These are phyloP conservation scores for Dictyostelium capitatum DNA, from an alignment of 78 protist species.

Conservation along the genomic window DNA sequence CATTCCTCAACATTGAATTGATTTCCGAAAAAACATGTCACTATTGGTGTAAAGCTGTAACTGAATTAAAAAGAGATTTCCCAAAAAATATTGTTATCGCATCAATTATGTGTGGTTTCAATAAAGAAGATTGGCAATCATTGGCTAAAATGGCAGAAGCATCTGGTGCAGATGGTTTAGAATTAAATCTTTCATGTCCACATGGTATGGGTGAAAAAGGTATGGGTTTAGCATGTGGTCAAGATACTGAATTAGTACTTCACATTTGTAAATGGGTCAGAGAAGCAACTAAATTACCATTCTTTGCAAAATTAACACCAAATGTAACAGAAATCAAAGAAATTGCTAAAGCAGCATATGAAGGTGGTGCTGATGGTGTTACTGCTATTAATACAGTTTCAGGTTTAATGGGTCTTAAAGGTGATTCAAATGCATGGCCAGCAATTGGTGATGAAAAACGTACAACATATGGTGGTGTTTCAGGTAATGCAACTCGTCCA, in stretches of 20 bases:
- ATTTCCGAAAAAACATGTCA: slow-evolving; percentile 95
- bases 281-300: slow-evolving; percentile 89
- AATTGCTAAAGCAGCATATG: slow-evolving; percentile 94
- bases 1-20: slow-evolving; percentile 97
- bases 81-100: slow-evolving; percentile 92
- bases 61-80: slow-evolving; percentile 93
- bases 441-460: slow-evolving; percentile 91
- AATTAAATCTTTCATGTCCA: slow-evolving; percentile 98
- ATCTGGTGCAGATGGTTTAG: slow-evolving; percentile 94
- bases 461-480: slow-evolving; percentile 97
- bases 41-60: slow-evolving; percentile 96
- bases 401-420: slow-evolving; percentile 91
- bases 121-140: slow-evolving; percentile 94
- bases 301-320: slow-evolving; percentile 98
- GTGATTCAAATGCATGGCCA: slow-evolving; percentile 93
- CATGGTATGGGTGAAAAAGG: slow-evolving; percentile 97
- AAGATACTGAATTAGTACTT: slow-evolving; percentile 91
- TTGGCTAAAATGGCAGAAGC: slow-evolving; percentile 90
- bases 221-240: slow-evolving; percentile 98
- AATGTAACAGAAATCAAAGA: slow-evolving; percentile 93
- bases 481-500: slow-evolving; percentile 96
- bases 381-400: slow-evolving; percentile 95
- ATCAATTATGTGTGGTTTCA: slow-evolving; percentile 93
- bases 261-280: slow-evolving; percentile 93
- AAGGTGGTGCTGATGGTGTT: slow-evolving; percentile 97